phyloP scores from a whole-genome alignment of 2,329 filamentous ascomycete species.

The Cytospora chrysosperma region DNA sequence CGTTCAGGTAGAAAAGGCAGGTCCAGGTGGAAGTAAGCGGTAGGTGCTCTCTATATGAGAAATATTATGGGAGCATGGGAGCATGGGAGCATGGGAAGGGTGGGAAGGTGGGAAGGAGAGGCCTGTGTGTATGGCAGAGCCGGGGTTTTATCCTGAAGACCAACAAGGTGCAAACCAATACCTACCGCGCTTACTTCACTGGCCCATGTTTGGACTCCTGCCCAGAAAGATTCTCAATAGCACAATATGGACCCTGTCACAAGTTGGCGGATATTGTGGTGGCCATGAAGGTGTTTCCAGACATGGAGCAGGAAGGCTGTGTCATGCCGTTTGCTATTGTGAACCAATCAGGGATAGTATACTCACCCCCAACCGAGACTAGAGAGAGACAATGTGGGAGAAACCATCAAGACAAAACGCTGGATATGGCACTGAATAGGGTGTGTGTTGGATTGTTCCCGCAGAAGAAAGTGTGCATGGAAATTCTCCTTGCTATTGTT shows the following conservation, averaged over 20 bases:
- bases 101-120: neutral
- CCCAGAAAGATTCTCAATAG: neutral
- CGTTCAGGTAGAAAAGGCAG: neutral
- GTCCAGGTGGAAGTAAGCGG: neutral
- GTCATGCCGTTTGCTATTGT: neutral
- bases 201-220: neutral
- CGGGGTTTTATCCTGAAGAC: neutral
- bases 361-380: neutral
- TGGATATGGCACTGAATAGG: slow-evolving; percentile 17
- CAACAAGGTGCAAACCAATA: neutral
- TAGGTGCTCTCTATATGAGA: neutral
- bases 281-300: neutral
- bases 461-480: neutral
- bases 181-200: neutral
- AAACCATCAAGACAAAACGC: neutral
- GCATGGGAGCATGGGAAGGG: neutral
- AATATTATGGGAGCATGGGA: too few relatives aligned
- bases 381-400: slow-evolving; percentile 10
- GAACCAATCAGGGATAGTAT: slow-evolving; percentile 5
- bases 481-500: slow-evolving; percentile 19
- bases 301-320: neutral
- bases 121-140: neutral
- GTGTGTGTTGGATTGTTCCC: slow-evolving; percentile 9
- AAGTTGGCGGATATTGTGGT: neutral
- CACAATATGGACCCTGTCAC: neutral